phyloP scores from a whole-genome alignment of 371 early-diverging fungal species.

The Syncephalastrum racemosum region DNA sequence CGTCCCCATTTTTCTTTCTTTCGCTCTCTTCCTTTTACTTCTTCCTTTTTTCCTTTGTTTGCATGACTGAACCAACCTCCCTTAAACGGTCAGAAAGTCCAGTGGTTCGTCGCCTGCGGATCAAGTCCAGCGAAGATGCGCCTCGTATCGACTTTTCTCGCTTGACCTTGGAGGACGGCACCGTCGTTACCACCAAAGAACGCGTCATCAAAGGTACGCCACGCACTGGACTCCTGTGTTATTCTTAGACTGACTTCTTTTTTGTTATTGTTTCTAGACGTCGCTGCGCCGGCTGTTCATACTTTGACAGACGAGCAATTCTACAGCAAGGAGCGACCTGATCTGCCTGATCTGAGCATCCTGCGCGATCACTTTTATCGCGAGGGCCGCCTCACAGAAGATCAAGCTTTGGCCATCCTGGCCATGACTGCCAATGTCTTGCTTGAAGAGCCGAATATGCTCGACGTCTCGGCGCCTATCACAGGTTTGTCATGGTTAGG shows the following conservation, averaged over 20 bases:
- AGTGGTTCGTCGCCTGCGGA: constrained; percentile 10
- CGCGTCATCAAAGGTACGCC: constrained; percentile 70
- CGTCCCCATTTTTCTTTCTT: constrained; percentile 8
- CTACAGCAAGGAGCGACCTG: constrained; percentile 48
- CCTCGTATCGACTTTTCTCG: constrained; percentile 65
- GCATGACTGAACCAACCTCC: neutral
- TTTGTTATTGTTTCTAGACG: constrained; percentile 3
- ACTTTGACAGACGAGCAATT: constrained; percentile 53
- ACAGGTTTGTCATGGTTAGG: constrained; percentile 55
- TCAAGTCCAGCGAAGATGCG: constrained; percentile 10
- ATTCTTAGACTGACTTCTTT: neutral
- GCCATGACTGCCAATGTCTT: too few species aligned
- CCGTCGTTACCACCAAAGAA: constrained; percentile 70
- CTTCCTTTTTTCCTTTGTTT: constrained; percentile 4
- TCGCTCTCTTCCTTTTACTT: constrained; percentile 7
- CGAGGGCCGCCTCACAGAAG: constrained; percentile 88
- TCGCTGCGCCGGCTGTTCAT: constrained; percentile 48
- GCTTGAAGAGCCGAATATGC: constrained; percentile 69
- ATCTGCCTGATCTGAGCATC: constrained; percentile 76
- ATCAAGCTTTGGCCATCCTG: constrained; percentile 81
- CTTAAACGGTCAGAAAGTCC: constrained; percentile 9
- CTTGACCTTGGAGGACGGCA: constrained; percentile 77
- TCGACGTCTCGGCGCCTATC: constrained; percentile 87
- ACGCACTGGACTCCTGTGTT: neutral
- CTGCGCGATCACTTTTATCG: constrained; percentile 82